Percentiles rank a stretch among this genome's conserved stretches.
These are phyloP conservation scores for Tetracladium marchalianum DNA, from an alignment of 495 filamentous ascomycete genomes.

Conservation along the genomic window DNA sequence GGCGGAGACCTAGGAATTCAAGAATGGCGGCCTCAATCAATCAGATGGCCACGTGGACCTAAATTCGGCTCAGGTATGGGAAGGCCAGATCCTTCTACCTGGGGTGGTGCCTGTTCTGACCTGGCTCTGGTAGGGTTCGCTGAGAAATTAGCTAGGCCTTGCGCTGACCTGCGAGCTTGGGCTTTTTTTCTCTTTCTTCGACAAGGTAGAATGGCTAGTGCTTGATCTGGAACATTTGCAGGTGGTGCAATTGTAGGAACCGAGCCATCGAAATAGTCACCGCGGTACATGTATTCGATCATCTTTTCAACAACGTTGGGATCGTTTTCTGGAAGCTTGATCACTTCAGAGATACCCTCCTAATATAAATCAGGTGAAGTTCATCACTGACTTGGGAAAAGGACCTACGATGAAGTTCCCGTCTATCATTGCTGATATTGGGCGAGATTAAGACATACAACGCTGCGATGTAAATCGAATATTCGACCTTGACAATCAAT, in stretches of 20 bases:
- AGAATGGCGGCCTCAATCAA: not conserved
- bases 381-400: not conserved
- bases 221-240: too few species aligned
- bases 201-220: too few species aligned
- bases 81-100: too few species aligned
- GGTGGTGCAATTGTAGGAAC: too few species aligned
- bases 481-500: conserved; percentile 21
- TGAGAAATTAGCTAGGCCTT: too few species aligned
- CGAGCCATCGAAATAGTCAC: conserved; percentile 1
- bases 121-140: too few species aligned
- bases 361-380: not conserved
- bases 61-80: too few species aligned
- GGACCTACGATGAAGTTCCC: conserved; percentile 24
- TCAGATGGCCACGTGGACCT: too few species aligned
- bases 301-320: not conserved
- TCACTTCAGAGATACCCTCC: not conserved
- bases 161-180: too few species aligned
- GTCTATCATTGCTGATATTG: conserved; percentile 25
- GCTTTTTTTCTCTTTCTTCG: too few species aligned
- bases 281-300: not conserved
- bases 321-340: conserved; percentile 2
- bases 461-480: conserved; percentile 28
- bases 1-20: conserved; percentile 5
- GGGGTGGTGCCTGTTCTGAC: too few species aligned
- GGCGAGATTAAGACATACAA: conserved; percentile 31